A percentile compares a stretch with the other conserved stretches of the same genome.
phyloP scores from a whole-genome alignment of 2,329 filamentous ascomycete species.

The Fusarium verticillioides region DNA sequence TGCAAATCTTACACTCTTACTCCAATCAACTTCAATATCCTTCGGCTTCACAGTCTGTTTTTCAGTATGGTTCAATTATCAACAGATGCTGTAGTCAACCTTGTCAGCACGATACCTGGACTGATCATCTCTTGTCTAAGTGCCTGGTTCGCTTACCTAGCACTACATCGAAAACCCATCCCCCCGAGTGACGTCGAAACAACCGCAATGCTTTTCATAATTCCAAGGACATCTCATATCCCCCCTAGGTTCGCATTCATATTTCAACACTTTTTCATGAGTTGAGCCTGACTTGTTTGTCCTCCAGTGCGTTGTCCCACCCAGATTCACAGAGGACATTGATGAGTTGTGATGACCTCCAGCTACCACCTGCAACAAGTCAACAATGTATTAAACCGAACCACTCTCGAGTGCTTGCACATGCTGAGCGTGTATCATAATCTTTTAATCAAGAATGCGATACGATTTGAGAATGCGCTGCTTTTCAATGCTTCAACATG shows the following conservation, averaged over 20 bases:
- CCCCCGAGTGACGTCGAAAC: fast-evolving
- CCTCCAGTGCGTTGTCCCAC: background rate
- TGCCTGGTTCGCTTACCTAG: slow-evolving; percentile 6
- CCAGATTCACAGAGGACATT: background rate
- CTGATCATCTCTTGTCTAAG: background rate
- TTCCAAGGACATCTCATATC: fast-evolving
- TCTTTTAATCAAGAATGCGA: background rate
- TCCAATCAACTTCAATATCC: no score
- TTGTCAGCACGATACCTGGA: background rate
- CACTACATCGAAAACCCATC: background rate
- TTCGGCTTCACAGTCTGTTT: no score
- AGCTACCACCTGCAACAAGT: background rate
- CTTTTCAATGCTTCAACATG: background rate
- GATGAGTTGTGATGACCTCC: background rate
- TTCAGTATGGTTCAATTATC: background rate
- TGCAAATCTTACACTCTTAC: no score
- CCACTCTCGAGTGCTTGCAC: background rate
- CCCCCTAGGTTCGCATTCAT: fast-evolving
- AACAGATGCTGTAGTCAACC: background rate
- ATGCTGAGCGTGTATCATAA: background rate
- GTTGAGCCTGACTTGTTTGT: background rate
- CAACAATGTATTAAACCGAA: fast-evolving
- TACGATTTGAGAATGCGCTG: background rate
- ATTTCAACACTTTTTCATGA: fast-evolving
- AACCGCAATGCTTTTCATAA: background rate